phyloP scores from a whole-genome alignment of 805 yeast species.

The Candida orba region DNA sequence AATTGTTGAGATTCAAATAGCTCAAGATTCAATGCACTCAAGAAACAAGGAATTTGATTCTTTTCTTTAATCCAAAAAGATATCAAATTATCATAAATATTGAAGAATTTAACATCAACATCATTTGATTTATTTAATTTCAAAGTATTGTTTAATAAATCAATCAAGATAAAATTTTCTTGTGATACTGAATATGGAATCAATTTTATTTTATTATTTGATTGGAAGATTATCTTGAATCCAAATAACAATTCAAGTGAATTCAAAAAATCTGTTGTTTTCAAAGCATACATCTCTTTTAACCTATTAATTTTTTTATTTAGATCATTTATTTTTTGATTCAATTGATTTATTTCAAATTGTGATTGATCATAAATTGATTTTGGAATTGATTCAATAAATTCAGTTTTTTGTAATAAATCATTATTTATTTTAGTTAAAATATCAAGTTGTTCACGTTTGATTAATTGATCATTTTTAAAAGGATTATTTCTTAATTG shows the following conservation, averaged over 20 bases:
- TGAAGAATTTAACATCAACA: slow-evolving; percentile 21
- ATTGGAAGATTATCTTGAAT: slow-evolving; percentile 60
- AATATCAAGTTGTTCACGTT: slow-evolving; percentile 41
- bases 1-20: slow-evolving; percentile 42
- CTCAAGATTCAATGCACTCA: slow-evolving; percentile 66
- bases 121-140: slow-evolving; percentile 40
- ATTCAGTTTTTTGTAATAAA: slow-evolving; percentile 29
- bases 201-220: slow-evolving; percentile 49
- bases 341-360: slow-evolving; percentile 42
- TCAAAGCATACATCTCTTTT: slow-evolving; percentile 50
- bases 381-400: slow-evolving; percentile 41
- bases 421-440: slow-evolving; percentile 54
- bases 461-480: slow-evolving; percentile 51
- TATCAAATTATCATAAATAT: slow-evolving; percentile 44
- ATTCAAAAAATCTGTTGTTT: slow-evolving; percentile 65
- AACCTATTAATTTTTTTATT: slow-evolving; percentile 46
- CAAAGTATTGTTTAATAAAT: slow-evolving; percentile 45
- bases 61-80: slow-evolving; percentile 62
- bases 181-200: slow-evolving; percentile 35
- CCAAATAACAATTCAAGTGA: slow-evolving; percentile 66
- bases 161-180: slow-evolving; percentile 47
- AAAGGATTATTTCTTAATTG: slow-evolving; percentile 65
- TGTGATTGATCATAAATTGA: slow-evolving; percentile 57
- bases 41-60: slow-evolving; percentile 67
- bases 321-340: slow-evolving; percentile 39